Base-by-base conservation (phyloP, 2,329 filamentous ascomycete genomes). In the Raffaelea ambrosiae region DNA sequence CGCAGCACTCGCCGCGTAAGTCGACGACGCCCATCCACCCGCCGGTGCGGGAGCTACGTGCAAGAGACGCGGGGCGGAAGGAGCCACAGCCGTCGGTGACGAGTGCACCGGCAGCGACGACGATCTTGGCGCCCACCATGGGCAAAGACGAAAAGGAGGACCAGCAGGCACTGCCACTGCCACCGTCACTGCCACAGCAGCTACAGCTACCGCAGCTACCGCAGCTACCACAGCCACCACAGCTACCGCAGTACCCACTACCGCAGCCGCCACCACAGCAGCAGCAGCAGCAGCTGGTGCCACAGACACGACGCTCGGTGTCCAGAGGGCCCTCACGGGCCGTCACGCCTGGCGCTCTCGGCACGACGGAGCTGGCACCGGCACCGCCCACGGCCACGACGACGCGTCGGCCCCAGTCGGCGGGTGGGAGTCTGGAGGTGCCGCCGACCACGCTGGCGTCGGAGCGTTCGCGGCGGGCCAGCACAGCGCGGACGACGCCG, bases 401-500 rank as follows among this genome's bases (percentile, higher is more conserved):
- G 41, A 48, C 50, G 13, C 50, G 50, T n/a, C 51, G 56, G 18
- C 55, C 57, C 9, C 44, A 53, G 40, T 60, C 59, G 10, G 52
- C 57, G 60, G 22, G 51, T 55, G 29, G 53, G 58, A 11, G 72
- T 55, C 69, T 73, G 57, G 74, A 78, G 55, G 71, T 72, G 36
- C 66, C n/a, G n/a, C n/a, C 67, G 52, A 57, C 66, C 40, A 71
- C 71, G 18, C 62, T 77, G 50, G 74, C 72, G 19, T 63, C 66
- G 43, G 77, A 81, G 49, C 68, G 77, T 42, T 67, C 75, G 52
- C 72, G 77, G 44, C 73, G 77, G 48, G 60, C 76, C 48, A 80
- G 76, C 57, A 79, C 76, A 20, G 73, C 76, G 48, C 69, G 75
- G 50, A 79, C 76, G 56, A 80, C 76, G 1, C 76, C 76, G 11